Evolutionary conservation across 1,139 yeast species (phyloP), one percentile per base, ranked within the genome.

Genomic region (Citeromyces hawaiiensis): DNA sequence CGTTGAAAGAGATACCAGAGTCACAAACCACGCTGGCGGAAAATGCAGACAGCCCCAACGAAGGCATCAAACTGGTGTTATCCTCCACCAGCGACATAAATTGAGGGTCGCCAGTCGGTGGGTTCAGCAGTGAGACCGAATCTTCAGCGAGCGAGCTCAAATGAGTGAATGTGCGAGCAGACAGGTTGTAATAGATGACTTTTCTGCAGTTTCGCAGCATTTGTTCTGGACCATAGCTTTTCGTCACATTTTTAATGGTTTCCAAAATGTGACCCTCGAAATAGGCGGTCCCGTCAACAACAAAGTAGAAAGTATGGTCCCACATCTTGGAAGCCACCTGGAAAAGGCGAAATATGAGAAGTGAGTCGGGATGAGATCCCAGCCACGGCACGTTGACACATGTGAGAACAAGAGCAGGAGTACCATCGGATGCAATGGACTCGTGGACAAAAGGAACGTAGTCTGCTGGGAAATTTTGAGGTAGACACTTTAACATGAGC

Each of bases 311-410:
- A 44, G 73, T 74, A 37, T 73, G 68, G 17, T 77, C 76, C 94
- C 94, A 83, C 39, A 83, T 68, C 51, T 80, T 83, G 42, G 80
- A 70, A 14, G 82, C 72, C 9, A 77, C 69, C 49, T 83, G 91
- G 45, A 83, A 68, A 17, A 79, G 53, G 47, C 80, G 69, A 55
- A 72, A 85, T 9, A 76, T 62, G 36, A 80, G 60, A 8, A 72
- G 60, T 38, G 34, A 30, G 17, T 30, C 34, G 8, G 34, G 34
- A 3, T 30, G 34, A 4, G 17, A 80, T 80, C 1, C 71, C 58
- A 43, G 80, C 83, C 38, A 65, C 19, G 70, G 57, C 38, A 63
- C 51, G 37, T 58, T 55, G 36, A 61, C 54, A 43, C 72, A 63
- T 35, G 76, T 71, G 13, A 83, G 53, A 1, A 81, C 75, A 18